These are phyloP conservation scores for Colletotrichum sp. DNA, from an alignment of 2,329 filamentous ascomycete genomes.

Conservation along the genomic window DNA sequence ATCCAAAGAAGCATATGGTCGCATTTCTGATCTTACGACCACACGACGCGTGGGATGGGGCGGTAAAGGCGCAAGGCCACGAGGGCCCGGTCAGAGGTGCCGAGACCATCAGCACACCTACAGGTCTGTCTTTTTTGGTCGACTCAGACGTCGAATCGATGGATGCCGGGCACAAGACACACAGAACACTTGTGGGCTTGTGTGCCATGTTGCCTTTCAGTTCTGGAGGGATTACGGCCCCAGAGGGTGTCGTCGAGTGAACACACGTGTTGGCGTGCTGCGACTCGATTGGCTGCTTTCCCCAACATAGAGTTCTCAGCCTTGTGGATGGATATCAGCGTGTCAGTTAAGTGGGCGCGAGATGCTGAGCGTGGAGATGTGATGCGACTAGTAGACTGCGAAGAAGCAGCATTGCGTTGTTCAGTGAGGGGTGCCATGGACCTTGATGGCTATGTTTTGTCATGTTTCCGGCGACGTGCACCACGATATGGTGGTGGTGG, in stretches of 20 bases:
- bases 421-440: not conserved
- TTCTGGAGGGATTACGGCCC: not conserved
- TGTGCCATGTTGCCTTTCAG: not conserved
- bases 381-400: not conserved
- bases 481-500: not conserved
- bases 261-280: conserved; percentile 7
- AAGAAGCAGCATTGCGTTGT: not conserved
- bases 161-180: not conserved
- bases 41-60: not conserved
- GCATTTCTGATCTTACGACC: not conserved
- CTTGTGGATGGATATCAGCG: conserved; percentile 7
- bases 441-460: conserved; percentile 9
- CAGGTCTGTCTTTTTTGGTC: not conserved
- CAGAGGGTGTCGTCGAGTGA: not conserved
- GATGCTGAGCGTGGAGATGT: not conserved
- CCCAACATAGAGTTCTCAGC: not conserved
- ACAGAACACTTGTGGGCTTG: not conserved
- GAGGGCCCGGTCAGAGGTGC: not conserved
- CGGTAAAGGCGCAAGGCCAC: not conserved
- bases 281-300: conserved; percentile 12
- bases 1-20: not conserved
- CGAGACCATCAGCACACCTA: not conserved
- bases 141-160: not conserved
- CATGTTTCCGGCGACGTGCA: not conserved
- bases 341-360: not conserved